These are phyloP conservation scores for Annulohypoxylon truncatum DNA, from an alignment of 2,329 filamentous ascomycete species.

Conservation along the genomic window DNA sequence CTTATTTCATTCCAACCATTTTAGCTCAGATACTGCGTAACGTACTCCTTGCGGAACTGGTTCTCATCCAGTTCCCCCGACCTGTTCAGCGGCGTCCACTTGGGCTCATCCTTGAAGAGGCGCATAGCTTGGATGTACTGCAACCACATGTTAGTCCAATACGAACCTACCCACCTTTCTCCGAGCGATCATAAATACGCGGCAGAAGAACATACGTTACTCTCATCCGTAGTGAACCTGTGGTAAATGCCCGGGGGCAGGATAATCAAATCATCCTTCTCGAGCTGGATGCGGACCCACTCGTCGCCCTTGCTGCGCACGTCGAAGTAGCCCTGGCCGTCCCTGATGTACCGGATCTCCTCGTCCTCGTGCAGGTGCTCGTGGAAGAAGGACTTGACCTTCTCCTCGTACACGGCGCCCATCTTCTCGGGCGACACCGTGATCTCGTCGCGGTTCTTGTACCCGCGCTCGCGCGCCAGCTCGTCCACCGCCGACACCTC, in stretches of 20 bases:
- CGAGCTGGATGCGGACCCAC: constrained; percentile 88
- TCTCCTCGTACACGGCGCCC: constrained; percentile 89
- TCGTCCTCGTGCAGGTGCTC: constrained; percentile 99
- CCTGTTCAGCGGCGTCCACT: constrained; percentile 95
- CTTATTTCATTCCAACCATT: neutral
- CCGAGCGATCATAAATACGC: neutral
- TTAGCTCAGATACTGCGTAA: constrained; percentile 59
- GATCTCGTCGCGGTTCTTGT: constrained; percentile 96
- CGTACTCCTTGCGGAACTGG: constrained; percentile 80
- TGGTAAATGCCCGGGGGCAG: constrained; percentile 96
- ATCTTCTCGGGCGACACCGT: constrained; percentile 87
- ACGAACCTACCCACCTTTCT: neutral
- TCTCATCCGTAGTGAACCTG: constrained; percentile 92
- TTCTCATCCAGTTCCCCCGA: constrained; percentile 82
- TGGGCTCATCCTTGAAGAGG: constrained; percentile 97
- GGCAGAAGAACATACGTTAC: constrained; percentile 74
- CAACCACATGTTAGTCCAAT: neutral
- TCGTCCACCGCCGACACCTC: constrained; percentile 75
- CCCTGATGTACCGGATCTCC: constrained; percentile 95
- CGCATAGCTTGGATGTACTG: constrained; percentile 98
- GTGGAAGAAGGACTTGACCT: constrained; percentile 92
- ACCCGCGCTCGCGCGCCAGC: constrained; percentile 79
- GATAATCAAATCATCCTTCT: constrained; percentile 91
- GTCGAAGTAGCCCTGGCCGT: constrained; percentile 92
- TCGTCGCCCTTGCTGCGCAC: constrained; percentile 84